Evolutionary conservation across 352 stramenopile genomes (phyloP).

Genomic region (Peronosclerospora sorghi): DNA sequence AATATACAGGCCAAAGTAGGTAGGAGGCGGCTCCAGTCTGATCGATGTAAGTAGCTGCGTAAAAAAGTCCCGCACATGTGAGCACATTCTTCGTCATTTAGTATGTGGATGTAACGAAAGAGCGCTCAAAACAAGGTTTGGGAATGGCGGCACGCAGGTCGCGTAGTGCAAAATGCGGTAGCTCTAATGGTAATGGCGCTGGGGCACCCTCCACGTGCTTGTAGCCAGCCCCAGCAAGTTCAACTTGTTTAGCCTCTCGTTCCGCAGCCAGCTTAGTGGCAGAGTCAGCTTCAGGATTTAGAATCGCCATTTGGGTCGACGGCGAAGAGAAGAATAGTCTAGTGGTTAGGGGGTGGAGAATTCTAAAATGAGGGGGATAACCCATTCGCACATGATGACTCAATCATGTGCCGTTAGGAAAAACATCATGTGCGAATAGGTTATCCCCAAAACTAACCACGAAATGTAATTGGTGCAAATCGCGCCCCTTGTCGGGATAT

Average conservation of each 20-base stretch:
- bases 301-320: constrained; percentile 72
- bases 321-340: too few species aligned
- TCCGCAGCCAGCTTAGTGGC: constrained; percentile 13
- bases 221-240: constrained; percentile 54
- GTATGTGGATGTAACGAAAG: constrained; percentile 83
- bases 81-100: constrained; percentile 88
- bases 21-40: constrained; percentile 29
- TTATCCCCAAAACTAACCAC: too few species aligned
- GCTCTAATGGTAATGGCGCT: constrained; percentile 64
- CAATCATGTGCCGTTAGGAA: too few species aligned
- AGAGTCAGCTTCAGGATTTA: constrained; percentile 44
- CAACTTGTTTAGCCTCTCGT: constrained; percentile 31
- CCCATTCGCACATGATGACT: too few species aligned
- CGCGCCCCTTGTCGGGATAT: too few species aligned
- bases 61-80: constrained; percentile 85
- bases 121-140: constrained; percentile 94
- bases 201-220: constrained; percentile 62
- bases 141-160: constrained; percentile 88
- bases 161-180: constrained; percentile 82
- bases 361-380: too few species aligned
- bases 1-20: constrained; percentile 91
- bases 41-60: constrained; percentile 70
- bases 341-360: too few species aligned
- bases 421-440: too few species aligned
- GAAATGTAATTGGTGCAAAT: too few species aligned